Conservation (phyloP, 2,329 filamentous ascomycete species). For the Ceratocystis huliohia region DNA sequence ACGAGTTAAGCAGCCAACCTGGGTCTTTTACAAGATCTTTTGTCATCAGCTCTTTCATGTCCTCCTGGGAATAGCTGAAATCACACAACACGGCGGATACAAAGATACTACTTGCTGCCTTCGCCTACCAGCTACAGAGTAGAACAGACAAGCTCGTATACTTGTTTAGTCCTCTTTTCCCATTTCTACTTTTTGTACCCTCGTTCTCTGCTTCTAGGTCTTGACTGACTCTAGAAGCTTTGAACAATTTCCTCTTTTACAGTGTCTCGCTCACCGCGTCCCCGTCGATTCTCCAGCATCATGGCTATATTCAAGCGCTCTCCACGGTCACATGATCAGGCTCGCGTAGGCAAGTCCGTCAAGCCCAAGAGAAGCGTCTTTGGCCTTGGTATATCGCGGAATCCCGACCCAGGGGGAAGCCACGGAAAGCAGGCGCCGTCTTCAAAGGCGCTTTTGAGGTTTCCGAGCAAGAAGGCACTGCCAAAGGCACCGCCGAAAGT, state of each 20-base stretch:
- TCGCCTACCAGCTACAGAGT: background rate
- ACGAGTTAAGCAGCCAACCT: background rate
- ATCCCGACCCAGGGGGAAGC: background rate
- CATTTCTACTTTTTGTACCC: background rate
- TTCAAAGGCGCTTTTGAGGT: background rate
- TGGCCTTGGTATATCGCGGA: background rate
- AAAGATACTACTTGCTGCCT: background rate
- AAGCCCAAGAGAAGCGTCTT: conserved; percentile 52
- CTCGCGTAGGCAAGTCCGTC: conserved; percentile 72
- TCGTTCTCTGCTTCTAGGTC: background rate
- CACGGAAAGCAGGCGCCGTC: background rate
- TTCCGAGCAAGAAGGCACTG: background rate
- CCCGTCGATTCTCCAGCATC: conserved; percentile 2
- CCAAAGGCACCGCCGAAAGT: background rate
- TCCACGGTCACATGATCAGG: conserved; percentile 54
- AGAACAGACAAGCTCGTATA: conserved; percentile 25
- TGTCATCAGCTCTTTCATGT: too few relatives aligned
- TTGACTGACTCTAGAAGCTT: conserved; percentile 8
- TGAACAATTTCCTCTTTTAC: background rate
- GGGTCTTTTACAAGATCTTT: background rate
- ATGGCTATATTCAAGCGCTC: conserved; percentile 78
- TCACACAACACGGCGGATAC: too few relatives aligned
- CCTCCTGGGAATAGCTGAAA: too few relatives aligned
- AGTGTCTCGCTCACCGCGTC: conserved; percentile 8
- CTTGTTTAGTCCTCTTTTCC: conserved; percentile 28